Evolutionary conservation across 2,329 filamentous ascomycete species (phyloP).

Genomic region (Teratosphaeria viscida): DNA sequence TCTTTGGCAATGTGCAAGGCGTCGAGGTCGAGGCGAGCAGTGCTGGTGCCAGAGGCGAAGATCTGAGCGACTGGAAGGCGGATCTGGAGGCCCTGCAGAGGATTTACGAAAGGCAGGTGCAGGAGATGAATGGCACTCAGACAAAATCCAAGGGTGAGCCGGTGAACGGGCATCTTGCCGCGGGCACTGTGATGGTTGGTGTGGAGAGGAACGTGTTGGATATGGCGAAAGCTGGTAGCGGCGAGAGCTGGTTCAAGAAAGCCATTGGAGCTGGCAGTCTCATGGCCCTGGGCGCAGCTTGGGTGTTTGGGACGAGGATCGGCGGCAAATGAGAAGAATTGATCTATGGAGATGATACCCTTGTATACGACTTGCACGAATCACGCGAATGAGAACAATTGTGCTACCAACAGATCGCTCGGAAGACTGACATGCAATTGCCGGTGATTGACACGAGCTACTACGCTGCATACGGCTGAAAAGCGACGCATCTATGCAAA

Average conservation of each 20-base stretch:
- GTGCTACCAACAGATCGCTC: too few species aligned
- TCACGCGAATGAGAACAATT: neutral
- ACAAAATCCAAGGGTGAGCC: slow-evolving; percentile 4
- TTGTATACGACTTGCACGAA: neutral
- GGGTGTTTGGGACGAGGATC: slow-evolving; percentile 12
- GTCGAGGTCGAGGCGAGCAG: slow-evolving; percentile 58
- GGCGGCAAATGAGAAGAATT: neutral
- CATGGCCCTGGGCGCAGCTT: slow-evolving; percentile 29
- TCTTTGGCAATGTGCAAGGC: slow-evolving; percentile 96
- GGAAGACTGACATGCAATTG: too few species aligned
- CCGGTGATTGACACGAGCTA: too few species aligned
- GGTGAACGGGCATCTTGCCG: slow-evolving; percentile 13
- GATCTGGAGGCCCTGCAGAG: slow-evolving; percentile 64
- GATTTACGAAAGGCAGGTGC: slow-evolving; percentile 29
- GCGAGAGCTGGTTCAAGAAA: slow-evolving; percentile 31
- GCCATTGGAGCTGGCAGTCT: slow-evolving; percentile 29
- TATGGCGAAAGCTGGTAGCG: slow-evolving; percentile 26
- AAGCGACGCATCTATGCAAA: neutral
- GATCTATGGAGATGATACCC: neutral
- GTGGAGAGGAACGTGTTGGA: slow-evolving; percentile 5
- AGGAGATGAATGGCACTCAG: slow-evolving; percentile 8
- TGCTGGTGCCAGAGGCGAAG: slow-evolving; percentile 30
- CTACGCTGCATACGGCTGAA: neutral
- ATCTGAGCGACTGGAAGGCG: slow-evolving; percentile 42
- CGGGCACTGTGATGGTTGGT: slow-evolving; percentile 18